Base-by-base conservation (phyloP, 495 filamentous ascomycete species). In the Viridothelium virens region DNA sequence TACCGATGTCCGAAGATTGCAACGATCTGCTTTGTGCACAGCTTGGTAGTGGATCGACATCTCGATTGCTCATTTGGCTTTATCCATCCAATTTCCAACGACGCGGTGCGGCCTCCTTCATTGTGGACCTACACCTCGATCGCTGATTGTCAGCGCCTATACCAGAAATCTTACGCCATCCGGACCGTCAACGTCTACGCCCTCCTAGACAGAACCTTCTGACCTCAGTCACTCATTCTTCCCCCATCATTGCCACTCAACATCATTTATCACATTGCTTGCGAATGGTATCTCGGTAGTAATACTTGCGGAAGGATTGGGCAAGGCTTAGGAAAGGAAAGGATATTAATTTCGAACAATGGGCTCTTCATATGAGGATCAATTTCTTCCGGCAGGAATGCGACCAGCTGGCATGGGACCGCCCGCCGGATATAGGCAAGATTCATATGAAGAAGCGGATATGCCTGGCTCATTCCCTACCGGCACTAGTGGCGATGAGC, bases 201-300 rank as follows among this genome's bases (percentile, higher is more conserved):
- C 25, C 5, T 7, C 31, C 31, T 6, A 2, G 53, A 59, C 5
- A 36, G 36, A 18, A 5, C 1, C 53, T 7, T 14, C 53, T 36
- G 53, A 59, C 53, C 53, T 59, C 31, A 59, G 53, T 59, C 53
- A 36, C 53, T 59, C 53, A 59, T 59, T 59, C 53, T 59, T 59
- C 31, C 53, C 18, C 48, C 48, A 7, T 18, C 53, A 59, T 59
- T 14, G 18, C 53, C 53, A 59, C 31, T 59, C 31, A 14, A 36
- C 53, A 59, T 59, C 5, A 36, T 34, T 36, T 34, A 59, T 36
- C 53, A 59, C 53, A 59, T 59, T 59, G 53, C 53, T 59, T 36
- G 53, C 53, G 53, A 59, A 59, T 59, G 53, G 3, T 7, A 33
- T 18, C 25, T 7, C 31, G 5, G 36, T 33, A 59, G 31, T 36